These are phyloP conservation scores for Thermoascus crustaceus DNA, from an alignment of 2,329 filamentous ascomycete genomes.

Conservation along the genomic window DNA sequence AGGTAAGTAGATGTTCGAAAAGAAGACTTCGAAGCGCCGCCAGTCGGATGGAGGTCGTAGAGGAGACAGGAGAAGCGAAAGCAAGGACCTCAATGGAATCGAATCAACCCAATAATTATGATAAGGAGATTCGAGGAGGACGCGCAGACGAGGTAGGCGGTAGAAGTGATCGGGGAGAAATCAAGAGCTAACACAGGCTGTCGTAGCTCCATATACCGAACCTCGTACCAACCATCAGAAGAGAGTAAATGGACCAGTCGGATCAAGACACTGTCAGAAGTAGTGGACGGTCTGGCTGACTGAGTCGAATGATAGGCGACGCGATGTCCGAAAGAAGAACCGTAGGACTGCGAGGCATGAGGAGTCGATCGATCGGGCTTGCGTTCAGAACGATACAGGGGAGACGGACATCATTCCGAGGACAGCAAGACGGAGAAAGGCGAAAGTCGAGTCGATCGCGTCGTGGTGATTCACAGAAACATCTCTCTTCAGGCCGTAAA, in stretches of 20 bases:
- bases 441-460: background rate
- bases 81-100: background rate
- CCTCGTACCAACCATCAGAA: too few relatives aligned
- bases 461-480: background rate
- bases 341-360: background rate
- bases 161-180: slow-evolving; percentile 1
- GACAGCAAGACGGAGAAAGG: background rate
- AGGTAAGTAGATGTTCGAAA: too few relatives aligned
- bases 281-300: too few relatives aligned
- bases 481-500: slow-evolving; percentile 1
- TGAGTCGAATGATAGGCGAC: background rate
- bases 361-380: background rate
- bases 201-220: background rate
- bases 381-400: background rate
- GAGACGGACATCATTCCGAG: background rate
- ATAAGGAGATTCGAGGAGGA: background rate
- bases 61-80: background rate
- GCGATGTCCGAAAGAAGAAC: background rate
- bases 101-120: background rate
- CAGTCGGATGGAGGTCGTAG: background rate
- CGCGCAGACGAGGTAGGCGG: background rate
- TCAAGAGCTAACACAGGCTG: background rate
- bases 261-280: background rate
- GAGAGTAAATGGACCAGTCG: too few relatives aligned
- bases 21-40: too few relatives aligned